Evolutionary conservation across 345 rosid species (phyloP), one percentile per base, ranked within the genome.

Genomic region (Tarenaya hassleriana): DNA sequence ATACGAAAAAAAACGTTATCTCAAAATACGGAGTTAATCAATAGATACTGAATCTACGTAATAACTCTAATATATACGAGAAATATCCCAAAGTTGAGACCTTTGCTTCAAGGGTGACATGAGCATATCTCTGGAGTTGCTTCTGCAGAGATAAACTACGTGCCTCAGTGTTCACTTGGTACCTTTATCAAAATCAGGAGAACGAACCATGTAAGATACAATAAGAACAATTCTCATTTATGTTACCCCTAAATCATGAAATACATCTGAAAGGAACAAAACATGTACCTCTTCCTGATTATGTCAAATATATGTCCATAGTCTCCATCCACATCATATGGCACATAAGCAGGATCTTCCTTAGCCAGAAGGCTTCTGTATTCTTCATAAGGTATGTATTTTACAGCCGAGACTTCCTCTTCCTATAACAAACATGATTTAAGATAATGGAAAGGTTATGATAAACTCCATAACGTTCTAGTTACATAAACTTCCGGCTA

Each of bases 371-470:
- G 44, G 58, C 62, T 72, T 73, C 60, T 73, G 42, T 91, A 91
- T 38, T 91, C 88, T 54, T 64, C 76, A 51, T 58, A 73, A 43
- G 73, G 68, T 44, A 87, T 50, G 72, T 87, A 87, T 61, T 87
- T 87, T 17, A 91, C 95, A 56, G 81, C 89, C 58, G 98, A 82
- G 58, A 91, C 98, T 74, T 91, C 96, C 34, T 79, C 66, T 73
- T 74, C 78, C 98, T 91, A n/a, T n/a, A 47, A 13, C 12, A 69
- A 50, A 61, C 43, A 40, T 15, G 29, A 66, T 35, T n/a, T 8
- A 35, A 3, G 14, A 35, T 8, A 47, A 55, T 40, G 31, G 45
- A 29, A n/a, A n/a, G 40, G 16, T 16, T 34, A 39, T 40, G 39
- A 29, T 58, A 37, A n/a, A 37, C 6, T 4, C 29, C 2, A 24